phyloP scores from a whole-genome alignment of 2,329 filamentous ascomycete genomes.

The Beauveria australis region DNA sequence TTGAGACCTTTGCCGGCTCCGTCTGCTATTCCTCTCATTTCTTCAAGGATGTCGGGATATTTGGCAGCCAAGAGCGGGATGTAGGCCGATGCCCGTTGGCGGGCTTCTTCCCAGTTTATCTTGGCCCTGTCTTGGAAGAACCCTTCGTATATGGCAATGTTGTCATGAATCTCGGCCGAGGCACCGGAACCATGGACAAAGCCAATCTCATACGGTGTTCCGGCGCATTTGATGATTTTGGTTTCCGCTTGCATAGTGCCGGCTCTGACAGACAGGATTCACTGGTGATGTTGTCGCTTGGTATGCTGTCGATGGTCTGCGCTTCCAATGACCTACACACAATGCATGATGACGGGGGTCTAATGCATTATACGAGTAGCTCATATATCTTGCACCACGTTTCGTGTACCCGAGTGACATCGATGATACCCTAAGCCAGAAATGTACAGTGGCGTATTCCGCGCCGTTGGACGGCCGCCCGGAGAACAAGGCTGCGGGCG shows the following conservation, averaged over 20 bases:
- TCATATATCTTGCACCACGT: neutral
- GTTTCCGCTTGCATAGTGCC: neutral
- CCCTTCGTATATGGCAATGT: neutral
- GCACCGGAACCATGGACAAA: neutral
- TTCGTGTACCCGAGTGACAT: neutral
- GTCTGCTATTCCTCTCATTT: neutral
- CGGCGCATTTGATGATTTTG: neutral
- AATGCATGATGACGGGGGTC: neutral
- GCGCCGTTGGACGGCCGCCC: neutral
- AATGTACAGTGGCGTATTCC: neutral
- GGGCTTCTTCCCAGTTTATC: neutral
- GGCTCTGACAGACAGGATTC: neutral
- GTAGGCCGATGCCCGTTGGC: neutral
- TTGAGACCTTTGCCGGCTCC: neutral
- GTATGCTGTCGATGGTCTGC: neutral
- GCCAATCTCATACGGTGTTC: neutral
- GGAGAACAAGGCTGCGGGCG: neutral
- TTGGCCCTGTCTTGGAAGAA: neutral
- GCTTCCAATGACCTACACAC: neutral
- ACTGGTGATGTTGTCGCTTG: neutral
- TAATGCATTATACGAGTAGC: neutral
- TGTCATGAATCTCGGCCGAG: neutral
- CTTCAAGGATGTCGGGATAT: neutral
- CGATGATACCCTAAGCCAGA: neutral
- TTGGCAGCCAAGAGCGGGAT: neutral